These are phyloP conservation scores for Microglena sp. DNA, from an alignment of 139 green algal species.

Conservation along the genomic window DNA sequence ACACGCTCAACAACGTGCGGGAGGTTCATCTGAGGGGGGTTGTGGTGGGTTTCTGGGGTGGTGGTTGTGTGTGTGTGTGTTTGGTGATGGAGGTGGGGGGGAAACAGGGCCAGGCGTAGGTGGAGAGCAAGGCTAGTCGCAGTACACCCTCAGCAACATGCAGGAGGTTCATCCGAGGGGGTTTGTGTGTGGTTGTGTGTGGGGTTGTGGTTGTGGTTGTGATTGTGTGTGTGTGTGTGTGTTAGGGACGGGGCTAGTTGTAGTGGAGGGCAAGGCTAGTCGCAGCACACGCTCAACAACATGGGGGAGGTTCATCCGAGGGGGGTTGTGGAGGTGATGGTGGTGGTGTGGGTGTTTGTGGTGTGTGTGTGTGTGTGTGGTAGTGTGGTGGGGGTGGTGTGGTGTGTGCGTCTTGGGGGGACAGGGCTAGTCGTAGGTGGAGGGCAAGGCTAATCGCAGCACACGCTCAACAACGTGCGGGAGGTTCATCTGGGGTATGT, in stretches of 20 bases:
- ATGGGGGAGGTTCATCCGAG: slow-evolving; percentile 49
- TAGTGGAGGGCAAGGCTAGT: no score
- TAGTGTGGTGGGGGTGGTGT: no score
- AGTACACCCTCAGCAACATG: slow-evolving; percentile 75
- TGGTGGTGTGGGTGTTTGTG: no score
- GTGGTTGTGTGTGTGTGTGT: background rate
- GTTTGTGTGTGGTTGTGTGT: background rate
- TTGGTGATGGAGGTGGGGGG: background rate
- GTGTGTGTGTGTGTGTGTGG: no score
- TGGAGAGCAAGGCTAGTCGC: slow-evolving; percentile 80
- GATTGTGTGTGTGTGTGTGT: no score
- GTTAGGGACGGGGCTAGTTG: no score
- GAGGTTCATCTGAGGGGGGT: slow-evolving; percentile 49
- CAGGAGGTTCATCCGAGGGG: slow-evolving; percentile 56
- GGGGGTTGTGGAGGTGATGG: no score
- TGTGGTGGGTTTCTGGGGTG: no score
- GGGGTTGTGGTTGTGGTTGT: background rate
- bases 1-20: slow-evolving; percentile 71
- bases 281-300: slow-evolving; percentile 83
- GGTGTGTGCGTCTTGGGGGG: no score
- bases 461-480: slow-evolving; percentile 69
- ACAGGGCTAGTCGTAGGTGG: slow-evolving; percentile 84
- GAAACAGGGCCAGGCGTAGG: slow-evolving; percentile 87
- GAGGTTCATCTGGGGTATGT: slow-evolving; percentile 50
- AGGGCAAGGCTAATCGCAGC: slow-evolving; percentile 84